phyloP scores from a whole-genome alignment of 2,329 filamentous ascomycete species.

The Stromatinia cepivora region DNA sequence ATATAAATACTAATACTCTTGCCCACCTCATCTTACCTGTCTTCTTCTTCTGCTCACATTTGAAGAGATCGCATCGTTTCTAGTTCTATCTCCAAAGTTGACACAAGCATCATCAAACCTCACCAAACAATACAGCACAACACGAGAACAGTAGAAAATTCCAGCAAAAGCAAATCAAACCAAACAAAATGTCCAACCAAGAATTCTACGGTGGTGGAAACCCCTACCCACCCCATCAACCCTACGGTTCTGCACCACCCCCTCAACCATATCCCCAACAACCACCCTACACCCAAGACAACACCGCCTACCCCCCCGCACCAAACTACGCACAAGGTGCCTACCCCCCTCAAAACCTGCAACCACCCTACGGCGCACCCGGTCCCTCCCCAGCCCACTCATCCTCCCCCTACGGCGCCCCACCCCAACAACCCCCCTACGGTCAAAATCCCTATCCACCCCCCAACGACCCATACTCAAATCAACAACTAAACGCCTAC shows the following conservation, averaged over 20 bases:
- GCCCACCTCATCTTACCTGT: background rate
- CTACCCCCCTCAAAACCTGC: constrained; percentile 12
- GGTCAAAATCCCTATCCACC: background rate
- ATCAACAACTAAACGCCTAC: constrained; percentile 15
- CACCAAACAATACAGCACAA: background rate
- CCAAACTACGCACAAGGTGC: background rate
- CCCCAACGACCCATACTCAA: constrained; percentile 3
- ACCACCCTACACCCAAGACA: constrained; percentile 6
- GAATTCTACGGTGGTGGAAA: constrained; percentile 14
- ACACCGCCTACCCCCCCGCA: constrained; percentile 9
- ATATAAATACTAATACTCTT: constrained; percentile 12
- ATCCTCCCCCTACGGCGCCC: background rate
- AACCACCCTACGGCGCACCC: constrained; percentile 8
- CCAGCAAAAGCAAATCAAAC: too few species aligned
- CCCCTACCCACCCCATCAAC: constrained; percentile 7
- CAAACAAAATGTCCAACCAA: constrained; percentile 13
- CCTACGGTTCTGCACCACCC: constrained; percentile 6
- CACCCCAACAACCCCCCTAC: constrained; percentile 10
- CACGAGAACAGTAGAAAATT: background rate
- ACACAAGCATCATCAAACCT: background rate
- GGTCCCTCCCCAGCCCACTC: constrained; percentile 15
- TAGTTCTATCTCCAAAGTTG: background rate
- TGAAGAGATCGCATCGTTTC: background rate
- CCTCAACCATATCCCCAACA: constrained; percentile 18
- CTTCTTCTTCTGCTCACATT: background rate